Evolutionary conservation across 306 rosid genomes (phyloP), one percentile per base, ranked within the genome.

Genomic region (Luffa acutangula): DNA sequence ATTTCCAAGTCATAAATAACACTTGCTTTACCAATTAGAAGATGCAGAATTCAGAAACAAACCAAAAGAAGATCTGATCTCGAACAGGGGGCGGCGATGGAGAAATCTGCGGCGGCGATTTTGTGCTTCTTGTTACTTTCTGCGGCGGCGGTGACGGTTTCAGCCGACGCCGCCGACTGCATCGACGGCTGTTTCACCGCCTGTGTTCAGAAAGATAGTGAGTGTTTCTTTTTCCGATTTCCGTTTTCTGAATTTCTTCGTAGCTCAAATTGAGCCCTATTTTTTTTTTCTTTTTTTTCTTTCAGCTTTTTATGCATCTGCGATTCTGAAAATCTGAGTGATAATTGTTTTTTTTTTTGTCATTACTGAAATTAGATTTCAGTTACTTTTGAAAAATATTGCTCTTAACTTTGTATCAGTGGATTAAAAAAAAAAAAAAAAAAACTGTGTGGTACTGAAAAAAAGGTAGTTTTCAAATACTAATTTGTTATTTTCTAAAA

Each of bases 161-260:
- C 76, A 12, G 76, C 76, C 10, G 39, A n/a, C 20, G 76, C 57
- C 5, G 18, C 18, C 3, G 76, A 71, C 41, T 71, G 76, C 57
- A 71, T 71, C 11, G 76, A 71, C 76, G 76, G 6, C 57, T 71
- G 76, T 18, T 71, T 45, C 76, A 71, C 76, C n/a, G 76, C 4
- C 17, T 71, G 76, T 46, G 76, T 71, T 41, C 76, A 71, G 57
- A 71, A 31, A 71, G 76, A 71, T 12, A 1, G 76, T 71, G 7
- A 20, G 67, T 62, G 0, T 15, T 65, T 36, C 33, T 25, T 58
- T n/a, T 31, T 4, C 18, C 72, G 10, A 62, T 33, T 33, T 62
- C 69, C 69, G 33, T 34, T 5, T 7, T 12, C 36, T 12, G 12
- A 56, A 56, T 5, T 25, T 9, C 41, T 21, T 59, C 36, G 12